Conservation (phyloP, 2,329 filamentous ascomycete species). For the Diaporthe sp. region DNA sequence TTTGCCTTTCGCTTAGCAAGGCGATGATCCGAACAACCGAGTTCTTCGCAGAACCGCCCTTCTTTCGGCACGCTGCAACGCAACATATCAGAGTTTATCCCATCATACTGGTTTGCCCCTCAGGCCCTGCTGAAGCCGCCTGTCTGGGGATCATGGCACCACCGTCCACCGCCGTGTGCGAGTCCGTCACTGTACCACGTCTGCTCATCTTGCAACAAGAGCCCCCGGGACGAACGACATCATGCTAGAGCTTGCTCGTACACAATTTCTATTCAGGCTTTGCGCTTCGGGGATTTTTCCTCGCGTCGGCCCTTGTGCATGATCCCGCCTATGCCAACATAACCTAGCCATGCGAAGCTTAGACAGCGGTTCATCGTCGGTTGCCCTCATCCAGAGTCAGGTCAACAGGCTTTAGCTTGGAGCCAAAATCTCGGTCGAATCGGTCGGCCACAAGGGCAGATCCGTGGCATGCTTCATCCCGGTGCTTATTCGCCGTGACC, state of each 20-base stretch:
- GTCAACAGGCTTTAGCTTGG: constrained; percentile 8
- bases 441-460: constrained; percentile 16
- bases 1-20: constrained; percentile 31
- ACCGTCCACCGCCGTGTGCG: background rate
- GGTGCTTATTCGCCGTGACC: constrained; percentile 8
- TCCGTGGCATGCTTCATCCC: constrained; percentile 31
- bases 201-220: background rate
- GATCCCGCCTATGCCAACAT: constrained; percentile 1
- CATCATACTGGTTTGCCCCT: constrained; percentile 6
- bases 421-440: constrained; percentile 26
- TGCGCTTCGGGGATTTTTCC: constrained; percentile 24
- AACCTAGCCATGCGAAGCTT: constrained; percentile 17
- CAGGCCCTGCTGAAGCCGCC: background rate
- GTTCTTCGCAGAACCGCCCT: constrained; percentile 5
- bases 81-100: constrained; percentile 24
- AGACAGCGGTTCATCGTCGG: constrained; percentile 11
- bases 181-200: background rate
- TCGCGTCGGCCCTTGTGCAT: constrained; percentile 23
- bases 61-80: constrained; percentile 23
- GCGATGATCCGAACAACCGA: constrained; percentile 33
- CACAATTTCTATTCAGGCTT: background rate
- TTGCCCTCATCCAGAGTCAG: constrained; percentile 22
- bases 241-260: constrained; percentile 7
- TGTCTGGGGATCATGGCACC: background rate
- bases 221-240: background rate